These are phyloP conservation scores for Thraustotheca clavata DNA, from an alignment of 352 stramenopile genomes.

Conservation along the genomic window DNA sequence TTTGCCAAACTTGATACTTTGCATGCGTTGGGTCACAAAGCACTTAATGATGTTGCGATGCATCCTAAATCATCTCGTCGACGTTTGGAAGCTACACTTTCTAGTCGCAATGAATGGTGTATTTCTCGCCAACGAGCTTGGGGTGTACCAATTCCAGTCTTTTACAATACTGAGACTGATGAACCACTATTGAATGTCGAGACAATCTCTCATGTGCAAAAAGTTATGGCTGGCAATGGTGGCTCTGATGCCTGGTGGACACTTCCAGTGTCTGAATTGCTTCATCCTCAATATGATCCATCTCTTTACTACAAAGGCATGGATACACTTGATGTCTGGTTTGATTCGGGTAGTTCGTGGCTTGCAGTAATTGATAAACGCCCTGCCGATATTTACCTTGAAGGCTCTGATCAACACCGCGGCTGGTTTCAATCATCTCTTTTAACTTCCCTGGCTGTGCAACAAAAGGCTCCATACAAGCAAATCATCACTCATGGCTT, in stretches of 20 bases:
- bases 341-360: conserved; percentile 91
- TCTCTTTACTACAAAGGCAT: conserved; percentile 91
- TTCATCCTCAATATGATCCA: conserved; percentile 57
- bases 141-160: conserved; percentile 98
- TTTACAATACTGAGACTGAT: conserved; percentile 88
- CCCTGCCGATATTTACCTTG: conserved; percentile 93
- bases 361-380: conserved; percentile 59
- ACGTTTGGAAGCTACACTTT: conserved; percentile 79
- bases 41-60: conserved; percentile 82
- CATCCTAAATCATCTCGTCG: conserved; percentile 80
- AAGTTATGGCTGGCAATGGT: conserved; percentile 51
- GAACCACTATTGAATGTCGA: conserved; percentile 89
- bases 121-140: conserved; percentile 97
- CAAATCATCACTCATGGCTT: conserved; percentile 98
- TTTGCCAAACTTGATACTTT: conserved; percentile 95
- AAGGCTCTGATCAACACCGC: conserved; percentile 96
- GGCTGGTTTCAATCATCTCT: conserved; percentile 99
- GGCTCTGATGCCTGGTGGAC: conserved; percentile 96
- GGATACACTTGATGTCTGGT: conserved; percentile 99
- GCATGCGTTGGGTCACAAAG: conserved; percentile 58
- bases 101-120: conserved; percentile 94
- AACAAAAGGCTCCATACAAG: conserved; percentile 88
- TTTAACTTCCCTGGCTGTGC: conserved; percentile 87
- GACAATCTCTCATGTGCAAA: conserved; percentile 83
- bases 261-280: conserved; percentile 62